Evolutionary conservation across 495 filamentous ascomycete genomes (phyloP).

Genomic region (Neurospora hispaniola): DNA sequence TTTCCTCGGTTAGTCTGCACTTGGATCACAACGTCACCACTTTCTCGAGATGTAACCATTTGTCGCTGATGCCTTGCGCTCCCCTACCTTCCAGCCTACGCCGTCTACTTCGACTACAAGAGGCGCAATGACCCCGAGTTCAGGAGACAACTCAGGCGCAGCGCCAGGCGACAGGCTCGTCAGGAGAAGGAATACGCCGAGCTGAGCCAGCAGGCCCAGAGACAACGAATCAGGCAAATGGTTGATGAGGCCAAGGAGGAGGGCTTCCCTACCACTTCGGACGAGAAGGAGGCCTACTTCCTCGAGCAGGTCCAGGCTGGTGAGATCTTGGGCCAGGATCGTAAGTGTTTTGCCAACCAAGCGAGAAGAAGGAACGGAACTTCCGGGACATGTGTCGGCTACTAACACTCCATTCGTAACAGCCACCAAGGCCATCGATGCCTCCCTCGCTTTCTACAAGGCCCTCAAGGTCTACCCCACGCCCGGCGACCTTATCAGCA

Average conservation of each 20-base stretch:
- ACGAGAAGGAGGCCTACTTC: slow-evolving; percentile 77
- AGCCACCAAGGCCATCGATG: slow-evolving; percentile 68
- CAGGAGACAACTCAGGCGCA: slow-evolving; percentile 71
- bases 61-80: slow-evolving; percentile 25
- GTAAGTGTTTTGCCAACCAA: slow-evolving; percentile 20
- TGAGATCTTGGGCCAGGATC: slow-evolving; percentile 55
- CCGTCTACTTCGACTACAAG: slow-evolving; percentile 90
- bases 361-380: background rate
- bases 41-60: slow-evolving; percentile 4
- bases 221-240: slow-evolving; percentile 55
- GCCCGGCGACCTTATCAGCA: slow-evolving; percentile 81
- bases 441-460: slow-evolving; percentile 92
- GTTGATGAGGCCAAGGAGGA: slow-evolving; percentile 75
- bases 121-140: slow-evolving; percentile 80
- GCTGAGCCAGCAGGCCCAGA: slow-evolving; percentile 55
- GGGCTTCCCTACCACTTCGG: slow-evolving; percentile 80
- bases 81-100: slow-evolving; percentile 43
- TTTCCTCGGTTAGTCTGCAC: slow-evolving; percentile 51
- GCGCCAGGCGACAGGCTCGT: slow-evolving; percentile 64
- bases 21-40: slow-evolving; percentile 2
- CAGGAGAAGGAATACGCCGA: slow-evolving; percentile 69
- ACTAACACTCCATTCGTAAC: slow-evolving; percentile 1
- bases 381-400: background rate
- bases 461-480: slow-evolving; percentile 96
- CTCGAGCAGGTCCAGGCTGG: slow-evolving; percentile 86